Evolutionary conservation across 805 yeast genomes (phyloP).

Genomic region (Maudiozyma bulderi): DNA sequence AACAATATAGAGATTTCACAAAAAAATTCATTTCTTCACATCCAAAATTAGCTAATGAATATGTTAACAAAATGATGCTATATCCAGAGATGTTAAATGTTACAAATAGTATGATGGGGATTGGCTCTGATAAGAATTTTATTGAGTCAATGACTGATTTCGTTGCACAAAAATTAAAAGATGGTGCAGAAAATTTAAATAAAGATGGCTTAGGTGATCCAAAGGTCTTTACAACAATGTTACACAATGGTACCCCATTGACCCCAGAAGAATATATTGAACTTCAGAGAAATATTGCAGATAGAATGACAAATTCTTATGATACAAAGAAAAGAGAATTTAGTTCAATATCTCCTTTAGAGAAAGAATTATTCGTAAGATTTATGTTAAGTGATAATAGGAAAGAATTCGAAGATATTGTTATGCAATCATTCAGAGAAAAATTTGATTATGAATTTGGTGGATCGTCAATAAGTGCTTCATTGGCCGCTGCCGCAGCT

Average conservation of each 20-base stretch:
- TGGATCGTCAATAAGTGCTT: slow-evolving; percentile 16
- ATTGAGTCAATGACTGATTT: slow-evolving; percentile 71
- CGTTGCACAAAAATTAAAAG: slow-evolving; percentile 36
- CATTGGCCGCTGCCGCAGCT: slow-evolving; percentile 24
- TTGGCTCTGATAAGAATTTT: slow-evolving; percentile 59
- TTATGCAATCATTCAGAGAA: slow-evolving; percentile 23
- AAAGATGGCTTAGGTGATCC: slow-evolving; percentile 15
- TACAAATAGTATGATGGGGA: slow-evolving; percentile 67
- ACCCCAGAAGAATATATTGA: slow-evolving; percentile 25
- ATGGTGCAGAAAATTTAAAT: slow-evolving; percentile 4
- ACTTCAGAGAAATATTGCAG: slow-evolving; percentile 25
- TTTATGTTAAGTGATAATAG: slow-evolving; percentile 26
- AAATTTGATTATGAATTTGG: slow-evolving; percentile 18
- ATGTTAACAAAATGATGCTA: slow-evolving; percentile 24
- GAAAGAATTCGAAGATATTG: slow-evolving; percentile 20
- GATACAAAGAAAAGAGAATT: slow-evolving; percentile 22
- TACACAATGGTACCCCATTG: slow-evolving; percentile 24
- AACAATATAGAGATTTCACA: slow-evolving; percentile 23
- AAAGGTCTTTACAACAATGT: slow-evolving; percentile 21
- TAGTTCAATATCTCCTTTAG: slow-evolving; percentile 20
- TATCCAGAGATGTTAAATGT: slow-evolving; percentile 44
- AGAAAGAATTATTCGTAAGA: slow-evolving; percentile 24
- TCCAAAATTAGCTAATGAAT: slow-evolving; percentile 27
- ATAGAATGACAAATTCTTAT: slow-evolving; percentile 24
- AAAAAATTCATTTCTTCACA: slow-evolving; percentile 27